Conservation (phyloP, 176 grass and related monocot species). For the Saccharum spontaneum region DNA sequence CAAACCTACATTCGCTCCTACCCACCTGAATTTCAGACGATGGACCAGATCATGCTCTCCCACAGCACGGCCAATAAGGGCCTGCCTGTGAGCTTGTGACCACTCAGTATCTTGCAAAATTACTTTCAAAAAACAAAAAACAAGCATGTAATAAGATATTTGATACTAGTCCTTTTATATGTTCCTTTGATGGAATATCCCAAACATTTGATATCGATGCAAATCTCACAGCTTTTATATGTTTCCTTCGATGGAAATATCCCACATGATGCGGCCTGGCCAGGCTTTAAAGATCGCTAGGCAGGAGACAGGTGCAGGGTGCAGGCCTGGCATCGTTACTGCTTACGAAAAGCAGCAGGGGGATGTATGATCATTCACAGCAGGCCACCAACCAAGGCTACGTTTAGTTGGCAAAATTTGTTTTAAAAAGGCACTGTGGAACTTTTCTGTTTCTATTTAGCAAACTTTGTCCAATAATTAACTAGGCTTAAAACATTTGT, state of each 20-base stretch:
- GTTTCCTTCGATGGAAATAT: slow-evolving; percentile 33
- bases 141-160: not conserved
- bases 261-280: slow-evolving; percentile 26
- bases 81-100: not conserved
- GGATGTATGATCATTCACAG: slow-evolving; percentile 26
- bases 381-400: slow-evolving; percentile 44
- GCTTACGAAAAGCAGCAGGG: slow-evolving; percentile 20
- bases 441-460: no score
- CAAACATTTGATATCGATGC: slow-evolving; percentile 11
- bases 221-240: slow-evolving; percentile 27
- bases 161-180: not conserved
- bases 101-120: not conserved
- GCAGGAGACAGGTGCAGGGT: slow-evolving; percentile 14
- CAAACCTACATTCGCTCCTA: slow-evolving; percentile 49
- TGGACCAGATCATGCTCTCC: slow-evolving; percentile 37
- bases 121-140: not conserved
- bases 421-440: no score
- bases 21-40: slow-evolving; percentile 30
- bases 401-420: no score
- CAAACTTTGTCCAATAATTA: no score
- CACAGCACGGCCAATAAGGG: slow-evolving; percentile 14
- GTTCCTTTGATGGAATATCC: not conserved
- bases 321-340: slow-evolving; percentile 28
- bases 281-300: slow-evolving; percentile 24
- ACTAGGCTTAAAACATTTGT: no score